Percentiles rank a stretch among this genome's conserved stretches.
phyloP scores from a whole-genome alignment of 2,329 filamentous ascomycete genomes.

The Achaetomium macrosporum region DNA sequence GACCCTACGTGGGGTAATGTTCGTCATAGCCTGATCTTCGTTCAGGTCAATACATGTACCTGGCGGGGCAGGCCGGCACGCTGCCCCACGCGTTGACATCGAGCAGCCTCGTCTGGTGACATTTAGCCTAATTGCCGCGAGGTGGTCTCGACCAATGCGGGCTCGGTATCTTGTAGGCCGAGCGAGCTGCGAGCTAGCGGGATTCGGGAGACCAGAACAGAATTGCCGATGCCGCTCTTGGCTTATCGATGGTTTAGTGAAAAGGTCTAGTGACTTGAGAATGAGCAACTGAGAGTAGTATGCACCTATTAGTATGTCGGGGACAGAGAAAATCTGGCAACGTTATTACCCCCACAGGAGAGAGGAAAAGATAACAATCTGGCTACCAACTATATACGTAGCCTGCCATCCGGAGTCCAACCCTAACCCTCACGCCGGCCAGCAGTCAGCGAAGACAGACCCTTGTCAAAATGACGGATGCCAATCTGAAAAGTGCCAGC shows the following conservation, averaged over 20 bases:
- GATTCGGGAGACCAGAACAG: neutral
- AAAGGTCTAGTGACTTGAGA: no score
- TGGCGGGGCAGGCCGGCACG: constrained; percentile 16
- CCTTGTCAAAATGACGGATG: neutral
- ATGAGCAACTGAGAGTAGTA: no score
- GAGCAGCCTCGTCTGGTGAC: constrained; percentile 18
- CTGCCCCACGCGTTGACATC: constrained; percentile 4
- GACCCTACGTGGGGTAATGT: constrained; percentile 14
- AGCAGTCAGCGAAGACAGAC: no score
- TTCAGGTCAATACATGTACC: constrained; percentile 3
- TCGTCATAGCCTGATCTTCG: constrained; percentile 6
- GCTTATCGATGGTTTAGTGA: neutral
- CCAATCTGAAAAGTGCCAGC: constrained; percentile 6
- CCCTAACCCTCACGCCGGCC: no score
- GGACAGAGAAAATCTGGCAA: no score
- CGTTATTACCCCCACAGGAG: no score
- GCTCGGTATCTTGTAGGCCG: neutral
- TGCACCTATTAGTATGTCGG: no score
- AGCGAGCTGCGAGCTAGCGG: constrained; percentile 7
- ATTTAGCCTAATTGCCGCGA: constrained; percentile 22
- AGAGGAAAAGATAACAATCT: no score
- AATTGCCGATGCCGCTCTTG: constrained; percentile 10
- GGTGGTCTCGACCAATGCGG: constrained; percentile 16
- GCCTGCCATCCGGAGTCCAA: no score
- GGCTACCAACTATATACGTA: no score